These are phyloP conservation scores for Fusarium pseudonygamai DNA, from an alignment of 2,329 filamentous ascomycete genomes.

Conservation along the genomic window DNA sequence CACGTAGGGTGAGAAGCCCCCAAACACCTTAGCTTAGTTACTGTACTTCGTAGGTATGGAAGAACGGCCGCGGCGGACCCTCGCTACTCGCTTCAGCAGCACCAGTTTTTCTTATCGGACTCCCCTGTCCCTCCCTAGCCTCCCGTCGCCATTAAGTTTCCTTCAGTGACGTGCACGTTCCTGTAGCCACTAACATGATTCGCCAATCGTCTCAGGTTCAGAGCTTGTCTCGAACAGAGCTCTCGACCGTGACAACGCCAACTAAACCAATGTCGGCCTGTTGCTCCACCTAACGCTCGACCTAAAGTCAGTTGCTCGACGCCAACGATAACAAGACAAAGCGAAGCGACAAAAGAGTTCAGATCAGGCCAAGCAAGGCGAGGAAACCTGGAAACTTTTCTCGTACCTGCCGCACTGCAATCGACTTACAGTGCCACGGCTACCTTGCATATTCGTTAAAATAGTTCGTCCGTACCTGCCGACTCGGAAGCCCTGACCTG, in stretches of 20 bases:
- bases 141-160: constrained; percentile 11
- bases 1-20: background rate
- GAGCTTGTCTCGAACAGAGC: constrained; percentile 31
- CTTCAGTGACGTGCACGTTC: constrained; percentile 35
- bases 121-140: background rate
- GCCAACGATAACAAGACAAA: constrained; percentile 19
- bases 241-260: constrained; percentile 9
- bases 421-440: background rate
- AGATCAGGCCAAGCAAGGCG: constrained; percentile 19
- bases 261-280: constrained; percentile 12
- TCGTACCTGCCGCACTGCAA: constrained; percentile 1
- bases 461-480: constrained; percentile 14
- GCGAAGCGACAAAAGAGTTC: constrained; percentile 10
- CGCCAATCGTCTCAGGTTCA: constrained; percentile 23
- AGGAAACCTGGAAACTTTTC: background rate
- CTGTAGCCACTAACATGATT: constrained; percentile 14
- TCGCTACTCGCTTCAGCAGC: background rate
- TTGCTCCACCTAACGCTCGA: constrained; percentile 22
- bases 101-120: background rate
- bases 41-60: background rate
- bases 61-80: constrained; percentile 23
- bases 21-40: background rate
- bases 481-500: constrained; percentile 9
- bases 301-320: constrained; percentile 18
- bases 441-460: background rate